phyloP scores from a whole-genome alignment of 345 rosid species.

The Salix koriyanagi region DNA sequence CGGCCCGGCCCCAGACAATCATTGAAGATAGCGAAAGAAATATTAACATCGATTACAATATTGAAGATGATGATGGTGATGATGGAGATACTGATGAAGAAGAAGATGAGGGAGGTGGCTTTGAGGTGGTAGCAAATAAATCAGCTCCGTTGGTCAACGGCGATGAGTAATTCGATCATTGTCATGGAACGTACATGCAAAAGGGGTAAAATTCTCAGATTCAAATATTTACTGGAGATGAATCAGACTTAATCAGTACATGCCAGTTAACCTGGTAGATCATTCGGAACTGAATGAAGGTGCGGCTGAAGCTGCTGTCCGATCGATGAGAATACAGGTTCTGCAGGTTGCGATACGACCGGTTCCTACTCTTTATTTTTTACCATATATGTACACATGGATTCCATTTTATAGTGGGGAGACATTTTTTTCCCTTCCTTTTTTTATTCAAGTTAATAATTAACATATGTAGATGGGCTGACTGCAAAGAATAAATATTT shows the following conservation, averaged over 20 bases:
- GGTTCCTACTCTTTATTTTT: background rate
- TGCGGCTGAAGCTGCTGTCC: background rate
- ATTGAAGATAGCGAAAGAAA: background rate
- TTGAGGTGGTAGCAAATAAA: constrained; percentile 16
- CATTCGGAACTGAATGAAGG: background rate
- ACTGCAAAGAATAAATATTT: constrained; percentile 9
- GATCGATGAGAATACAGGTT: background rate
- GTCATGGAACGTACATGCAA: background rate
- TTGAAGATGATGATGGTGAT: constrained; percentile 2
- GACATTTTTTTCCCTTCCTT: background rate
- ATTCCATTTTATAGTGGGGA: constrained; percentile 24
- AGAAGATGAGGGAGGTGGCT: constrained; percentile 16
- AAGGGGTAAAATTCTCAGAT: background rate
- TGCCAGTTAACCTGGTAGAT: background rate
- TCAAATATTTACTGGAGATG: background rate
- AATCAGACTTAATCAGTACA: background rate
- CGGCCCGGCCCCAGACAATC: background rate
- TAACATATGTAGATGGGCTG: background rate
- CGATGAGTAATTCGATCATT: constrained; percentile 5
- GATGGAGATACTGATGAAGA: constrained; percentile 19
- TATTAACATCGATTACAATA: background rate
- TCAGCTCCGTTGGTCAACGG: constrained; percentile 4
- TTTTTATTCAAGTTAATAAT: background rate
- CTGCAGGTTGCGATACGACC: background rate
- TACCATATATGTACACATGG: constrained; percentile 21